Evolutionary conservation across 345 rosid species (phyloP).

Genomic region (Pelargonium nanum): DNA sequence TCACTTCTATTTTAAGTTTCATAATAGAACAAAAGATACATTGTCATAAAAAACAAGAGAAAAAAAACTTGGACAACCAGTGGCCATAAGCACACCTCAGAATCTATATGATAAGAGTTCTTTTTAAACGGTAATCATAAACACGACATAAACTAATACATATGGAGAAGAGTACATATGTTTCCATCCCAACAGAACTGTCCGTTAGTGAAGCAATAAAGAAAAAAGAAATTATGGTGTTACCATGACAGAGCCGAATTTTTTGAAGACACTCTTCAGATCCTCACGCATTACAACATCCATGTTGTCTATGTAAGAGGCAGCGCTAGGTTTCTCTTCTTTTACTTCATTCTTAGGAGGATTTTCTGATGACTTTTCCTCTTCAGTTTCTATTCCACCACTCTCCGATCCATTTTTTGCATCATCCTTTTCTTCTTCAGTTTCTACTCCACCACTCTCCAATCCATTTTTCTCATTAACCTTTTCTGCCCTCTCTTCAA

Average conservation of each 20-base stretch:
- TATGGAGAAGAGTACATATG: not conserved
- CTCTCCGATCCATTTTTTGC: constrained; percentile 12
- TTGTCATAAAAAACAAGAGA: no score
- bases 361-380: constrained; percentile 35
- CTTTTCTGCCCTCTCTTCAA: constrained; percentile 12
- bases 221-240: constrained; percentile 7
- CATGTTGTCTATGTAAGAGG: constrained; percentile 37
- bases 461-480: constrained; percentile 24
- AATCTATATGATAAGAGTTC: not conserved
- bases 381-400: constrained; percentile 21
- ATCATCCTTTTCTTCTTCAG: constrained; percentile 20
- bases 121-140: no score
- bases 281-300: constrained; percentile 87
- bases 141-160: not conserved
- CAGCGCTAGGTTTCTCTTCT: constrained; percentile 35
- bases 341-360: constrained; percentile 27
- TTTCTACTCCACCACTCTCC: constrained; percentile 22
- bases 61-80: not conserved
- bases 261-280: constrained; percentile 58
- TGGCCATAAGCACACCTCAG: not conserved
- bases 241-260: constrained; percentile 83
- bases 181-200: not conserved
- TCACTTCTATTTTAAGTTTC: no score
- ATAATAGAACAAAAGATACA: no score
- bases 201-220: not conserved